A percentile compares a stretch with the other conserved stretches of the same genome.
phyloP scores from a whole-genome alignment of 208 protist species.

The Kentomonas sorsogonicus region DNA sequence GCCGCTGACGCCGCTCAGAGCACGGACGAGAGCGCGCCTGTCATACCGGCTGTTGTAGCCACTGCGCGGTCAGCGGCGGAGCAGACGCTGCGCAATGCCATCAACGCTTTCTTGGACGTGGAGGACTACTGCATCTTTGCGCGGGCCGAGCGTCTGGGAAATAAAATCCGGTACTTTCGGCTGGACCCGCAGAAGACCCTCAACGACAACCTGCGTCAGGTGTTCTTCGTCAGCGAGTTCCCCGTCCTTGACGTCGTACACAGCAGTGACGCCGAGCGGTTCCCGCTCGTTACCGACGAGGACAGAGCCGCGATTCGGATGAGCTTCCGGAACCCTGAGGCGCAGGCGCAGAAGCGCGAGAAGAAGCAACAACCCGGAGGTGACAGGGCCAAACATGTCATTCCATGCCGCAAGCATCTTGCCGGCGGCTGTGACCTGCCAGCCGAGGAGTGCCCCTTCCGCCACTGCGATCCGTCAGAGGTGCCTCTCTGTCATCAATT shows the following conservation, averaged over 20 bases:
- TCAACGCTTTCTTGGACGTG: slow-evolving; percentile 29
- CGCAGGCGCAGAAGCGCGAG: slow-evolving; percentile 27
- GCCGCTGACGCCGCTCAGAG: no score
- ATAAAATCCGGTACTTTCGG: slow-evolving; percentile 51
- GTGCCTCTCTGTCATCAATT: slow-evolving; percentile 63
- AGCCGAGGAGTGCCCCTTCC: slow-evolving; percentile 63
- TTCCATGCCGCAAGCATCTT: slow-evolving; percentile 73
- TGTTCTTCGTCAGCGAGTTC: slow-evolving; percentile 88
- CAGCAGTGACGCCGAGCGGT: slow-evolving; percentile 21
- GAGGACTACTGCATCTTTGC: slow-evolving; percentile 44
- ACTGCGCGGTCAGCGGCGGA: no score
- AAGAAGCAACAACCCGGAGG: slow-evolving; percentile 39
- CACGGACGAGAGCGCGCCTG: no score
- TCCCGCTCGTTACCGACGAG: slow-evolving; percentile 59
- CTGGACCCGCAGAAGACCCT: slow-evolving; percentile 51
- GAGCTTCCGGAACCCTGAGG: slow-evolving; percentile 44
- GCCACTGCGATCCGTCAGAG: slow-evolving; percentile 65
- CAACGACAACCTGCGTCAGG: slow-evolving; percentile 59
- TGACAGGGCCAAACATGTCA: slow-evolving; percentile 34
- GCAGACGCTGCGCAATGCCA: no score
- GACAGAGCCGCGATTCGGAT: slow-evolving; percentile 66
- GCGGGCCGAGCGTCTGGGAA: slow-evolving; percentile 66
- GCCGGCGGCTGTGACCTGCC: slow-evolving; percentile 35
- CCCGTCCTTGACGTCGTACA: slow-evolving; percentile 74
- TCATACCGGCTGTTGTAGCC: no score